Base-by-base conservation (phyloP, 2,329 filamentous ascomycete species). In the Nakataea oryzae region DNA sequence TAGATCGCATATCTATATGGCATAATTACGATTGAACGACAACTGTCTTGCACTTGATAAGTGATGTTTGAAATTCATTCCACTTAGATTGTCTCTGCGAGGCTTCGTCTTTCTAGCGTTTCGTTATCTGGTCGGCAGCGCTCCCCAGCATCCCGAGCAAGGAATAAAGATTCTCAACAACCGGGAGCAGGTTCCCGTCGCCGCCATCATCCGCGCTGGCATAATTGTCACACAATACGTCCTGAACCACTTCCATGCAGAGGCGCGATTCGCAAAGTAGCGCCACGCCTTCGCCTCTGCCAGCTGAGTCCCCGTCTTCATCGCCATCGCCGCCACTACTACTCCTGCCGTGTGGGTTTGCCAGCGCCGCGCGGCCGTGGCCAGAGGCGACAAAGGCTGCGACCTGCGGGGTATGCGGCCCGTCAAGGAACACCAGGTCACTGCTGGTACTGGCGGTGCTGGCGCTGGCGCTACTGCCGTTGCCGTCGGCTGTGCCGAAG, bases 151-250 rank as follows among this genome's bases (percentile, higher is more conserved):
- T 84, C 65, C 80, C 80, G 67, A 90, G 81, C 66, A 90, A 72
- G 57, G 84, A 79, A 57, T 85, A 81, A 58, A 90, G 70, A 64
- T 89, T 90, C 66, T 88, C 86, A 1, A 89, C 86, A 57, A 91
- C 78, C 0, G 86, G 81, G 14, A 87, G 84, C 63, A 79, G 67
- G 9, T 72, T 70, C 32, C 79, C 78, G 32, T 75, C 72, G 41
- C 6, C 41, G 41, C 41, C 6, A 17, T n/a, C 21, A 0, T 73
- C 74, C 1, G 71, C 73, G 17, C 70, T 70, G n/a, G 71, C 67
- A 63, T 79, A 85, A 70, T 86, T 86, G 54, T 75, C 71, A 34
- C 76, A 74, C 64, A 90, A 75, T 12, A 87, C 74, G 50, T 82
- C 78, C 61, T 86, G 79, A 3, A 83, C 78, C 26, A 84, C 73